phyloP scores from a whole-genome alignment of 139 green algal species.

The Ettlia oleoabundans region DNA sequence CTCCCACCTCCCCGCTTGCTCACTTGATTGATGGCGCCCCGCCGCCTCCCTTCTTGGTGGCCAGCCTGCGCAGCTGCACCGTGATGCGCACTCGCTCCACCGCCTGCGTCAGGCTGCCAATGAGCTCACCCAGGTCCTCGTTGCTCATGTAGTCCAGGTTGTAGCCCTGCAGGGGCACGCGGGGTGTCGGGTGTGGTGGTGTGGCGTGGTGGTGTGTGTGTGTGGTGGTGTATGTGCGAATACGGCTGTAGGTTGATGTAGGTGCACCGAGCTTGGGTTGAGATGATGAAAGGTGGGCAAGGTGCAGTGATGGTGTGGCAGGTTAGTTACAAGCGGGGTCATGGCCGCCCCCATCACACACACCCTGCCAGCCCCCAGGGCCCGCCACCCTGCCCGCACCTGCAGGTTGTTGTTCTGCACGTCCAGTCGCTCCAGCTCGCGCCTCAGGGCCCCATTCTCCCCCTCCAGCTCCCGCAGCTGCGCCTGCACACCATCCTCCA shows the following conservation, averaged over 20 bases:
- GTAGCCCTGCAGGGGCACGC: constrained; percentile 46
- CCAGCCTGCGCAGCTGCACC: constrained; percentile 52
- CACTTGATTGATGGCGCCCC: not conserved
- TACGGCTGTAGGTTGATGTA: too few species aligned
- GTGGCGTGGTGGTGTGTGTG: not conserved
- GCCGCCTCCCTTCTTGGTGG: constrained; percentile 3
- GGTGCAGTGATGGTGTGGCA: not conserved
- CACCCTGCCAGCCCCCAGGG: not conserved
- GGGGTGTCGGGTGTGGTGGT: not conserved
- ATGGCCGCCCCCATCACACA: not conserved
- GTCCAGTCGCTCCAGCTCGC: constrained; percentile 55
- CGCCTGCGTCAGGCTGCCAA: constrained; percentile 45
- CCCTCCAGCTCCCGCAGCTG: constrained; percentile 42
- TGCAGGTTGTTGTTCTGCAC: constrained; percentile 55
- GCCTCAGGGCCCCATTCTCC: constrained; percentile 49
- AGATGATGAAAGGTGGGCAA: not conserved
- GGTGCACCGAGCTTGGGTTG: too few species aligned
- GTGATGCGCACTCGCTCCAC: constrained; percentile 64
- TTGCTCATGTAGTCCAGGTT: constrained; percentile 53
- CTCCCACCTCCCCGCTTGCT: not conserved
- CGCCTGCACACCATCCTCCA: constrained; percentile 38
- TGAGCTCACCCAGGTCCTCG: constrained; percentile 53
- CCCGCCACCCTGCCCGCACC: not conserved
- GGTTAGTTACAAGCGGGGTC: not conserved
- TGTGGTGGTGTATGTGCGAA: not conserved